These are phyloP conservation scores for Exophiala oligosperma DNA, from an alignment of 2,329 filamentous ascomycete species.

Conservation along the genomic window DNA sequence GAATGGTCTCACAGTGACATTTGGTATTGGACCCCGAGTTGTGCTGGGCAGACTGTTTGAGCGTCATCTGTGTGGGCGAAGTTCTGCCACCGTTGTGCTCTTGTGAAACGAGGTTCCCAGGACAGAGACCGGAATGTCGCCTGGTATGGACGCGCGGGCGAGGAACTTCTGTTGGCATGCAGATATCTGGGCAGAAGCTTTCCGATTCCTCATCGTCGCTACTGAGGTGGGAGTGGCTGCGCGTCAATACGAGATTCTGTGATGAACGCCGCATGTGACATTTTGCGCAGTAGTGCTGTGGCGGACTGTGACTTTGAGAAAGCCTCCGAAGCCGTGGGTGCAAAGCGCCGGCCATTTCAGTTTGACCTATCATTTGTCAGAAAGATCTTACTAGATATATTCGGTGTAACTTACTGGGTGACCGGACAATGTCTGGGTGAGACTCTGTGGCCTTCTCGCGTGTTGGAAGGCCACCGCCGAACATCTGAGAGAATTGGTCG, in stretches of 20 bases:
- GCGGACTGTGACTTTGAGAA: constrained; percentile 8
- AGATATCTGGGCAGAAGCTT: constrained; percentile 24
- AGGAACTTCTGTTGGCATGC: constrained; percentile 15
- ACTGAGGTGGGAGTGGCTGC: constrained; percentile 2
- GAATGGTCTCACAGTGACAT: constrained; percentile 21
- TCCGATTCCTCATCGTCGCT: constrained; percentile 17
- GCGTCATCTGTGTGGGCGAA: constrained; percentile 20
- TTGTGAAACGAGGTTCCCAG: constrained; percentile 9
- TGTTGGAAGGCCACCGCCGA: constrained; percentile 10
- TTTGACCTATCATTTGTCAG: background rate
- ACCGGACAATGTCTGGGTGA: constrained; percentile 1
- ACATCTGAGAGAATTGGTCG: constrained; percentile 19
- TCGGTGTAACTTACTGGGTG: constrained; percentile 1
- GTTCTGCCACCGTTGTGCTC: constrained; percentile 1
- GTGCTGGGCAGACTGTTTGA: constrained; percentile 3
- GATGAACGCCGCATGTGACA: constrained; percentile 21
- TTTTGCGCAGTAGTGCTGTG: constrained; percentile 12
- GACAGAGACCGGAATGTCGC: constrained; percentile 22
- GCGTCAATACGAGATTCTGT: constrained; percentile 6
- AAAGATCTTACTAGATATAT: background rate
- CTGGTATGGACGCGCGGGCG: constrained; percentile 13
- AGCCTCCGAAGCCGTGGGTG: constrained; percentile 19
- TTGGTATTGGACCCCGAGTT: constrained; percentile 10
- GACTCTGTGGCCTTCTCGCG: constrained; percentile 7
- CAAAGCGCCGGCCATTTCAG: background rate